Conservation (phyloP, 1,284 basidiomycete genomes). For the Apiotrichum laibachii region DNA sequence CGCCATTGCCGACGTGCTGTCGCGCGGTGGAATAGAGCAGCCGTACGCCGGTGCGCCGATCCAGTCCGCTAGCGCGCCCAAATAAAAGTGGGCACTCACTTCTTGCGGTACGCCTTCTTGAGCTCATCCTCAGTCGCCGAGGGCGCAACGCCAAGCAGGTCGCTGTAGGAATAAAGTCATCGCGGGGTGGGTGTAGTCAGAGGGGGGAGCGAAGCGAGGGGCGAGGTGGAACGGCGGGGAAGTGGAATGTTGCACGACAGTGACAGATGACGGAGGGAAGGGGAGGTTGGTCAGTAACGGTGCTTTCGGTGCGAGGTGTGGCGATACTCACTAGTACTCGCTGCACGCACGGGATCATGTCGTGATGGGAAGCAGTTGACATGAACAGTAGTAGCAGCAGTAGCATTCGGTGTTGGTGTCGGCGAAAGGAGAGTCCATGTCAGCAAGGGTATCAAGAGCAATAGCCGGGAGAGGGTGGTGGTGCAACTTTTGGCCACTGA, state of each 20-base stretch:
- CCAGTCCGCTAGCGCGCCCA: too few relatives aligned
- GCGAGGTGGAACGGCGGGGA: not conserved
- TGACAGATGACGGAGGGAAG: not conserved
- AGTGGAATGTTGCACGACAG: not conserved
- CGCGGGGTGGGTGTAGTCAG: not conserved
- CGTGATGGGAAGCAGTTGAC: not conserved
- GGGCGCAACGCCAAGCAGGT: constrained; percentile 76
- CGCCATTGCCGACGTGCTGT: too few relatives aligned
- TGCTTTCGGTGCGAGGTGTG: not conserved
- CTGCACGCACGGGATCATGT: constrained; percentile 51
- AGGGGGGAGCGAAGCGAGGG: constrained; percentile 9
- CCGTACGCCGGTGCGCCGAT: too few relatives aligned
- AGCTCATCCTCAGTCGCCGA: constrained; percentile 75
- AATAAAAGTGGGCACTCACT: constrained; percentile 55
- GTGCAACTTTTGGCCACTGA: constrained; percentile 1
- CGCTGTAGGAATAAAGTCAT: constrained; percentile 43
- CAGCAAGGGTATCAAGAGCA: not conserved
- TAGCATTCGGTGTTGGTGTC: not conserved
- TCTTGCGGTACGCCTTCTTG: constrained; percentile 93
- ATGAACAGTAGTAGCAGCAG: not conserved
- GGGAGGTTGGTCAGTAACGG: not conserved
- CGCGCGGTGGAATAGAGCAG: too few relatives aligned
- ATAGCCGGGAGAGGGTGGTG: not conserved
- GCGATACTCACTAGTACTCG: constrained; percentile 65
- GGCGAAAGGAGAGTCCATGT: not conserved